Base-by-base conservation (phyloP, 2,329 filamentous ascomycete genomes). In the Diaporthe vaccinii region DNA sequence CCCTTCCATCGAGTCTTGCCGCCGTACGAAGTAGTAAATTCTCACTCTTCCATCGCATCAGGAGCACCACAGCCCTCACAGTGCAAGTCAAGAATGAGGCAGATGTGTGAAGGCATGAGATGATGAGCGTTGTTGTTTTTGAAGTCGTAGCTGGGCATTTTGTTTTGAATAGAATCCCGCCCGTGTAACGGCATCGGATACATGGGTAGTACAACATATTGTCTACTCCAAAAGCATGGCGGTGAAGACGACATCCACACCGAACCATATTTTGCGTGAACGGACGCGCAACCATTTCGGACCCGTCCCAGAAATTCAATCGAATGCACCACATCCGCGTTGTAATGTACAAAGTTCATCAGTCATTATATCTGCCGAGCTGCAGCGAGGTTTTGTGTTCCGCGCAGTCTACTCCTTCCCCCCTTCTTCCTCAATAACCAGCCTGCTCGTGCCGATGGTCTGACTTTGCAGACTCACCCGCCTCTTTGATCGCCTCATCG, bases 401-500 rank as follows among this genome's bases (percentile, higher is more conserved):
- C 36, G n/a, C 41, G 31, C 59, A 25, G 12, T 34, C 49, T 25
- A 17, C 20, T 59, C 25, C 28, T 17, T 0, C 31, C 14, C 46
- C 34, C n/a, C 4, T 44, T 22, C 62, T 10, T 14, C 51, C 51
- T 82, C 74, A 91, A 75, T 88, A 90, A 0, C 90, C 89, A 70
- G 86, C 86, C 81, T 91, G 89, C 80, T 91, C 89, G 76, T 82
- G 83, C 72, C 89, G 83, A 28, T 82, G 77, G 74, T 85, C 85
- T 7, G 83, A 82, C 55, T 83, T 85, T 10, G 89, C 89, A 34
- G 86, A 87, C 73, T 89, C 87, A 20, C 89, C 89, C 0, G 92
- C 92, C 78, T 91, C 89, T 79, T 87, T 87, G 74, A 95, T 94
- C 0, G 88, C 94, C 79, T 93, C 87, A 59, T 95, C 94, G 83